A percentile compares a stretch with the other conserved stretches of the same genome.
Conservation (phyloP, 768 basidiomycete species). For the Pleurotus salmoneostramineus region DNA sequence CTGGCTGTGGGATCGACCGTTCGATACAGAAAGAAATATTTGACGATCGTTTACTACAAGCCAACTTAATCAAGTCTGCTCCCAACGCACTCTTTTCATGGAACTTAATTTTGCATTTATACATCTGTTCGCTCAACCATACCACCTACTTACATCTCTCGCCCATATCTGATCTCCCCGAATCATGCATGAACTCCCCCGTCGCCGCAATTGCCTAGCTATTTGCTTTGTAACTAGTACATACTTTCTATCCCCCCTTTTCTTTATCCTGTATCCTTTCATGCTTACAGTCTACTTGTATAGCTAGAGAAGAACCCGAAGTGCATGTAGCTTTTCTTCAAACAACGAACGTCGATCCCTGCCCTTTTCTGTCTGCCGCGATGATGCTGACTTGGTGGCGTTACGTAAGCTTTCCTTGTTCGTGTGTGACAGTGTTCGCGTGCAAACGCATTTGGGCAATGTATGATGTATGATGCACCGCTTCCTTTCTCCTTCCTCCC, state of each 20-base stretch:
- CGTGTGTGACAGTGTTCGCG: no score
- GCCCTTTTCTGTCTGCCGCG: no score
- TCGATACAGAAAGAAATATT: slow-evolving; percentile 89
- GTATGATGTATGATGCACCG: background rate
- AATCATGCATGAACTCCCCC: background rate
- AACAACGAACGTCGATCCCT: no score
- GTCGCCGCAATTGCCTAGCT: background rate
- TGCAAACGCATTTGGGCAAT: no score
- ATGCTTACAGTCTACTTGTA: background rate
- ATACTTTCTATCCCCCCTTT: background rate
- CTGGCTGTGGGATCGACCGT: slow-evolving; percentile 91
- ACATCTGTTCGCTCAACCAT: background rate
- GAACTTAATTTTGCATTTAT: background rate
- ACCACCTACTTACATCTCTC: background rate
- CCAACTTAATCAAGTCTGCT: slow-evolving; percentile 36
- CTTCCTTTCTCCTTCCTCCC: background rate
- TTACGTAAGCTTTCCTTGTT: no score
- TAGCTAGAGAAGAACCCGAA: background rate
- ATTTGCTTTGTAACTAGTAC: background rate
- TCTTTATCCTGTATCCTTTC: background rate
- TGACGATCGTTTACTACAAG: slow-evolving; percentile 84
- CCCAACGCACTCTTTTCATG: no score
- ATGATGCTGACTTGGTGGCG: no score
- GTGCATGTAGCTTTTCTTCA: no score
- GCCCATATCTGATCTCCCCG: background rate